Base-by-base conservation (phyloP, 2,329 filamentous ascomycete genomes). In the Karstenula rhodostoma region DNA sequence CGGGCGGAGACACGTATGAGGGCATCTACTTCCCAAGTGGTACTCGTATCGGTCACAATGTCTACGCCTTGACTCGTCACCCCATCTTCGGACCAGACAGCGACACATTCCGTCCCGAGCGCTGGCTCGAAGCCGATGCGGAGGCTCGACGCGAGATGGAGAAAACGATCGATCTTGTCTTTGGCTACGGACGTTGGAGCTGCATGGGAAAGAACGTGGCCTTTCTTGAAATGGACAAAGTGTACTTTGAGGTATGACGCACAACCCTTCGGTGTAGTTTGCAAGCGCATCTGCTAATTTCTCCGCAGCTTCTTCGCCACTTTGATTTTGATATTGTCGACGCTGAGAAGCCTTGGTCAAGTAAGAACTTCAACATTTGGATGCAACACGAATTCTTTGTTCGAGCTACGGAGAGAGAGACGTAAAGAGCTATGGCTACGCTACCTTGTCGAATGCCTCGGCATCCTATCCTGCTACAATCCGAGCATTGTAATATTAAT, bases 21-120 rank as follows among this genome's bases (percentile, higher is more conserved):
- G 63, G 63, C 1, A 35, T 49, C 55, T 72, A 69, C 57, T 67
- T 78, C 52, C 75, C 77, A 0, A 76, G 74, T n/a, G 75, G 71
- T 42, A 76, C 73, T 0, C 64, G 72, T 47, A 63, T 78, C 52
- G 73, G 74, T 5, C 76, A 77, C 57, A 72, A 69, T 8, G 73
- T 68, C 6, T 75, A 67, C 66, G 61, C 56, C 22, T 74, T 77
- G 69, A 72, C 76, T 46, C 71, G 72, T 51, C 69, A 70, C 58
- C 73, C 74, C 58, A 68, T 58, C 8, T 78, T 75, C 58, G 76
- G 74, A 9, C 62, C 68, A 3, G 83, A 86, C 58, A 78, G 79
- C 0, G 73, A 79, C 4, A 66, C 76, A 2, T 85, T 84, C 69
- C 76, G 80, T 1, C 84, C 83, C 0, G 83, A 85, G 70, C 72